A percentile compares a stretch with the other conserved stretches of the same genome.
Conservation (phyloP, 345 rosid genomes). For the Populus tremula region DNA sequence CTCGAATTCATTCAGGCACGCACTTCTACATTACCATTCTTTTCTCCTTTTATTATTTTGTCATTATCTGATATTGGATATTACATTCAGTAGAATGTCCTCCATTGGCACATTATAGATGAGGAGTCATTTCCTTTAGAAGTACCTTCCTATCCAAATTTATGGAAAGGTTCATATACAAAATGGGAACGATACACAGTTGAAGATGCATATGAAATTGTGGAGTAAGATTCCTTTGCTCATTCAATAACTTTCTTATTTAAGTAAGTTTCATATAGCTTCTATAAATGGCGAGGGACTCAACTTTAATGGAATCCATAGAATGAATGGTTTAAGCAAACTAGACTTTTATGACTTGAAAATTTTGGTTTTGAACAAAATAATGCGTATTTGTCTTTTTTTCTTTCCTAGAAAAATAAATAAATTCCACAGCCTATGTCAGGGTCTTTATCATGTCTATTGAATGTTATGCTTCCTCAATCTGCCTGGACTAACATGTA, state of each 20-base stretch:
- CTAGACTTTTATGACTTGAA: neutral
- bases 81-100: slow-evolving; percentile 74
- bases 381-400: neutral
- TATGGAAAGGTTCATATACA: slow-evolving; percentile 89
- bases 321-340: neutral
- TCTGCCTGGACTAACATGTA: slow-evolving; percentile 27
- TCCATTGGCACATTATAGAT: slow-evolving; percentile 97
- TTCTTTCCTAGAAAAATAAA: neutral
- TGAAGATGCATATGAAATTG: slow-evolving; percentile 88
- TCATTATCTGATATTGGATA: slow-evolving; percentile 30
- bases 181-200: slow-evolving; percentile 87
- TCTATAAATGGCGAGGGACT: neutral
- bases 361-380: neutral
- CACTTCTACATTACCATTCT: slow-evolving; percentile 8
- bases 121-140: slow-evolving; percentile 91
- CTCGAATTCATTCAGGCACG: slow-evolving; percentile 9
- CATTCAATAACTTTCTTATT: neutral
- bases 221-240: slow-evolving; percentile 48
- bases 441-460: neutral
- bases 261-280: neutral
- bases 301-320: neutral
- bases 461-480: neutral
- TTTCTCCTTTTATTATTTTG: slow-evolving; percentile 10
- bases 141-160: slow-evolving; percentile 71
- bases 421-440: too few relatives aligned